Percentiles rank a stretch among this genome's conserved stretches.
These are phyloP conservation scores for Penicillium rolfsii DNA, from an alignment of 2,329 filamentous ascomycete genomes.

Conservation along the genomic window DNA sequence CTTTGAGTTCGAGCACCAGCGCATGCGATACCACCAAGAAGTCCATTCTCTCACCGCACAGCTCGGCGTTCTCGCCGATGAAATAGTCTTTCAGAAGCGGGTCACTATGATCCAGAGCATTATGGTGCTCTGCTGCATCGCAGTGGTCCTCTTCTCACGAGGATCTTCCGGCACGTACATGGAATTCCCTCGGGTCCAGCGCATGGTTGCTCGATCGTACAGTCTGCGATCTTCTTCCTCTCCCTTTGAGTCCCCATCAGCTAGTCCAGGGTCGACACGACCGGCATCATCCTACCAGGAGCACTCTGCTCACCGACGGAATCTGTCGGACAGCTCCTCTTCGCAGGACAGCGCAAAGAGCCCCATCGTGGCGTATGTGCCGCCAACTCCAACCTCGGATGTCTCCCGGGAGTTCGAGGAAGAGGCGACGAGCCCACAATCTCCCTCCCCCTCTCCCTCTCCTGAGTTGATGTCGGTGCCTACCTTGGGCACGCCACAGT, in stretches of 20 bases:
- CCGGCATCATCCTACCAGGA: conserved; percentile 37
- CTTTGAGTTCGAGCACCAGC: conserved; percentile 84
- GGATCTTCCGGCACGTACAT: conserved; percentile 49
- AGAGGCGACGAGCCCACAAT: conserved; percentile 22
- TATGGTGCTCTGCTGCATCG: conserved; percentile 81
- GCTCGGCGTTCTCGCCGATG: conserved; percentile 88
- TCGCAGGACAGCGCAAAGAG: conserved; percentile 36
- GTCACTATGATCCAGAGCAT: conserved; percentile 93
- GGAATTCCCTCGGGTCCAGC: conserved; percentile 52
- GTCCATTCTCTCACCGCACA: conserved; percentile 79
- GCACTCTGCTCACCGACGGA: conserved; percentile 33
- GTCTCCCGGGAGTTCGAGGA: conserved; percentile 27
- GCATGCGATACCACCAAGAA: conserved; percentile 80
- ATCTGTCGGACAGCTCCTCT: conserved; percentile 41
- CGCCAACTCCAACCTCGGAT: conserved; percentile 45
- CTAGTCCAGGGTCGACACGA: conserved; percentile 44
- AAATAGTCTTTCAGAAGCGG: conserved; percentile 79
- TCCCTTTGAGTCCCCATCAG: conserved; percentile 40
- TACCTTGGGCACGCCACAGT: conserved; percentile 28
- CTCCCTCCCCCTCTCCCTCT: conserved; percentile 6
- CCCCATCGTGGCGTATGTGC: conserved; percentile 42
- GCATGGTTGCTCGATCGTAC: conserved; percentile 51
- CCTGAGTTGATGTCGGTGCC: conserved; percentile 28
- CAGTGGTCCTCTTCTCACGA: conserved; percentile 76
- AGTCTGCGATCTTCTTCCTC: conserved; percentile 46